Conservation (phyloP, 2,329 filamentous ascomycete genomes). For the Lachnellula cervina region DNA sequence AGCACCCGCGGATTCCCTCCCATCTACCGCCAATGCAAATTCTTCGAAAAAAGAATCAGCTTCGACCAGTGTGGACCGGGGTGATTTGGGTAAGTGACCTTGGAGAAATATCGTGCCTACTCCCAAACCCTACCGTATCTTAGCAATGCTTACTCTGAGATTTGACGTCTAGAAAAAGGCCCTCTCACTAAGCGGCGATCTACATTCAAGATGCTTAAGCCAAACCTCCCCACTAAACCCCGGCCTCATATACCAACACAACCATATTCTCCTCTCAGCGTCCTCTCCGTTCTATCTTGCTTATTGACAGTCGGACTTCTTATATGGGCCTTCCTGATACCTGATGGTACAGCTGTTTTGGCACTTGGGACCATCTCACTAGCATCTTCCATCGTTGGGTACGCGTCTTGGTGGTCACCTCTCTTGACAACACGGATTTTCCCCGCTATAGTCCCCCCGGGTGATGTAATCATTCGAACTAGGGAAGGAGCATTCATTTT, state of each 20-base stretch:
- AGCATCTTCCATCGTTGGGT: slow-evolving; percentile 49
- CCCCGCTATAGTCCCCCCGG: slow-evolving; percentile 41
- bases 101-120: too few relatives aligned
- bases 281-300: slow-evolving; percentile 48
- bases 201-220: slow-evolving; percentile 8
- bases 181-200: not conserved
- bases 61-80: slow-evolving; percentile 28
- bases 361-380: slow-evolving; percentile 49
- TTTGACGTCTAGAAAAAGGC: slow-evolving; percentile 11
- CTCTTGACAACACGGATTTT: slow-evolving; percentile 48
- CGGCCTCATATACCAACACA: slow-evolving; percentile 46
- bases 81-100: not conserved
- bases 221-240: slow-evolving; percentile 26
- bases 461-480: slow-evolving; percentile 58
- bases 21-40: not conserved
- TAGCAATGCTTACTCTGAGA: too few relatives aligned
- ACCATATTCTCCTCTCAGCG: slow-evolving; percentile 47
- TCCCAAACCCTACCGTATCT: too few relatives aligned
- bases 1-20: not conserved
- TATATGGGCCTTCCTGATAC: slow-evolving; percentile 36
- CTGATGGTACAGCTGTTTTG: slow-evolving; percentile 47
- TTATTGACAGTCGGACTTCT: slow-evolving; percentile 46
- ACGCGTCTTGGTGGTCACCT: slow-evolving; percentile 54
- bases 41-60: not conserved
- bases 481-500: slow-evolving; percentile 56